Evolutionary conservation across 257 asterid species (phyloP).

Genomic region (Solanum gracilifrons): DNA sequence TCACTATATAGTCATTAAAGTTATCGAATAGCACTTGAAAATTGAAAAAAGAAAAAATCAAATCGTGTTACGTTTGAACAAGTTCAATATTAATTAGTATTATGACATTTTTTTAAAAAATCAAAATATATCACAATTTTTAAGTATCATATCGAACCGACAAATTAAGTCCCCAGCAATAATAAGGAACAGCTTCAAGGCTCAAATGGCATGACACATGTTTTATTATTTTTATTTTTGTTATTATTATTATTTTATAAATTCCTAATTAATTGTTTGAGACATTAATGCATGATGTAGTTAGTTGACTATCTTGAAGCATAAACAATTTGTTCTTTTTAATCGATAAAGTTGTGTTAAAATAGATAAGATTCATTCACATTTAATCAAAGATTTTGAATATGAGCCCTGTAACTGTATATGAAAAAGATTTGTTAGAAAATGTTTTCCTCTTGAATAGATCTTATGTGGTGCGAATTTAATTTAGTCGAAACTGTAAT

Average conservation of each 20-base stretch:
- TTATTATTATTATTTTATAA: not conserved
- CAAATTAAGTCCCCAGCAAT: no score
- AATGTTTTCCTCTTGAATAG: not conserved
- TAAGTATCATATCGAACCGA: no score
- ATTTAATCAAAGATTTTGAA: not conserved
- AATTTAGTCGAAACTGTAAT: not conserved
- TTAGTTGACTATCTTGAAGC: not conserved
- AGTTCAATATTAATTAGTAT: no score
- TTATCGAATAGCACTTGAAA: no score
- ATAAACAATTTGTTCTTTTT: not conserved
- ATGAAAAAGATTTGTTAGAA: not conserved
- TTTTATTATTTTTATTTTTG: no score
- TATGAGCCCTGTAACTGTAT: not conserved
- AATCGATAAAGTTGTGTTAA: fast-evolving
- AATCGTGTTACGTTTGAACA: no score
- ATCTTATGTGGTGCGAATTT: fast-evolving
- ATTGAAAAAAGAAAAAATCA: no score
- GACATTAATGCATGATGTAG: not conserved
- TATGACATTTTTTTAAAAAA: no score
- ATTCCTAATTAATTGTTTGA: not conserved
- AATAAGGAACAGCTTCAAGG: no score
- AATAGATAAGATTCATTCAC: not conserved
- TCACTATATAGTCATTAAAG: no score
- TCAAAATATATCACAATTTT: no score
- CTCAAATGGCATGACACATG: not conserved